Conservation (phyloP, 257 asterid genomes). For the Leonotis leonurus region DNA sequence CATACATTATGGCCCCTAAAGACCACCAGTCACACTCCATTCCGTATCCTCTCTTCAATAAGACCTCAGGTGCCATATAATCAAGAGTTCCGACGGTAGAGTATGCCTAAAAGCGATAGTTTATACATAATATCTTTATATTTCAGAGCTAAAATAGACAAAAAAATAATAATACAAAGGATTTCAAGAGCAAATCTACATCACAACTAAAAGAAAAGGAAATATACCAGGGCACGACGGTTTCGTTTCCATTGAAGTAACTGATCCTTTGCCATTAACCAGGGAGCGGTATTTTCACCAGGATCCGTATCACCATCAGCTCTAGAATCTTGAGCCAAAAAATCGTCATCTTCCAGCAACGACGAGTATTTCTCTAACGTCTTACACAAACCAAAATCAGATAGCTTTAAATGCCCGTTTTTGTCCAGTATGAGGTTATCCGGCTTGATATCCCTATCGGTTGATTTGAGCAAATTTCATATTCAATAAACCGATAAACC, state of each 20-base stretch:
- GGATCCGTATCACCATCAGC: conserved; percentile 40
- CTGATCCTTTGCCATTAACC: conserved; percentile 96
- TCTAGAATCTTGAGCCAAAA: conserved; percentile 43
- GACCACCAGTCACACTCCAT: conserved; percentile 99
- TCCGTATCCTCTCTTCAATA: conserved; percentile 91
- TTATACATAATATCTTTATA: background rate
- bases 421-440: conserved; percentile 89
- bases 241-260: conserved; percentile 89
- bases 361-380: conserved; percentile 73
- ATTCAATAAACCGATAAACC: background rate
- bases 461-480: too few species aligned
- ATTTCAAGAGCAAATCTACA: background rate
- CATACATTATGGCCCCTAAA: conserved; percentile 84
- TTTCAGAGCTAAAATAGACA: background rate
- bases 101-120: conserved; percentile 70
- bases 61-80: conserved; percentile 97
- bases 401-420: conserved; percentile 89
- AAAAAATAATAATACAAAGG: background rate
- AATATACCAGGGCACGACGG: conserved; percentile 85
- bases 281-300: conserved; percentile 48
- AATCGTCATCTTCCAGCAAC: conserved; percentile 69
- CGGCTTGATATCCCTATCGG: conserved; percentile 86
- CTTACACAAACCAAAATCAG: conserved; percentile 76
- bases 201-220: background rate
- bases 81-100: conserved; percentile 98